Evolutionary conservation across 257 asterid genomes (phyloP).

Genomic region (Lavandula angustifolia): DNA sequence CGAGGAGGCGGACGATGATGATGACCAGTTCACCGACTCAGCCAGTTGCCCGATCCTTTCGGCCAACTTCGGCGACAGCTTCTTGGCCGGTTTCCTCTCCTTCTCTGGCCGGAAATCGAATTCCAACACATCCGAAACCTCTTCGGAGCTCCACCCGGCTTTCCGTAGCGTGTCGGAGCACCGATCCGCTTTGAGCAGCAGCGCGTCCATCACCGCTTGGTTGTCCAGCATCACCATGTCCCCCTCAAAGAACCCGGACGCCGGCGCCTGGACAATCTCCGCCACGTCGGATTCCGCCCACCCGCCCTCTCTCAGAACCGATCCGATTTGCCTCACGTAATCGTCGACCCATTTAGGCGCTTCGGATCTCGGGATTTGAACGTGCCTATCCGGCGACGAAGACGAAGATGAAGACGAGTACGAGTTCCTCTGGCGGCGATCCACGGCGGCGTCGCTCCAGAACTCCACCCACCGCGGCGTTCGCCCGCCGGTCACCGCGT

Average conservation of each 20-base stretch:
- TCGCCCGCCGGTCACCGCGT: slow-evolving; percentile 47
- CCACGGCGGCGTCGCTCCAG: slow-evolving; percentile 97
- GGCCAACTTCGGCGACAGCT: slow-evolving; percentile 72
- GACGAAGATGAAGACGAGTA: slow-evolving; percentile 73
- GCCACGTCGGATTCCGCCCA: slow-evolving; percentile 92
- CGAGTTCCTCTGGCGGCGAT: slow-evolving; percentile 69
- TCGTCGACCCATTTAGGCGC: slow-evolving; percentile 85
- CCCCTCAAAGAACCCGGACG: slow-evolving; percentile 80
- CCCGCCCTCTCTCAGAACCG: slow-evolving; percentile 77
- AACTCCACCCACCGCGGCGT: slow-evolving; percentile 98
- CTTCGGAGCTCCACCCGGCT: slow-evolving; percentile 98
- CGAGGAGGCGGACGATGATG: slow-evolving; percentile 40
- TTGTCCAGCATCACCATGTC: slow-evolving; percentile 87
- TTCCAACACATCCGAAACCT: slow-evolving; percentile 82
- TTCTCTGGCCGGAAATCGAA: slow-evolving; percentile 77
- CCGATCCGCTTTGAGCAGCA: slow-evolving; percentile 83
- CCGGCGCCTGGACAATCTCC: slow-evolving; percentile 75
- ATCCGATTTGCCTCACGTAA: slow-evolving; percentile 76
- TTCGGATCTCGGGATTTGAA: slow-evolving; percentile 64
- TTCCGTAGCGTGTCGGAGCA: slow-evolving; percentile 79
- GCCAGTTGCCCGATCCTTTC: slow-evolving; percentile 80
- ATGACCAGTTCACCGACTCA: slow-evolving; percentile 71
- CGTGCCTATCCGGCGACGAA: slow-evolving; percentile 79
- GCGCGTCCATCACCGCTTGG: slow-evolving; percentile 80
- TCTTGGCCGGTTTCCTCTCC: slow-evolving; percentile 62